Conservation (phyloP, 495 filamentous ascomycete genomes). For the Lentithecium fluviatile region DNA sequence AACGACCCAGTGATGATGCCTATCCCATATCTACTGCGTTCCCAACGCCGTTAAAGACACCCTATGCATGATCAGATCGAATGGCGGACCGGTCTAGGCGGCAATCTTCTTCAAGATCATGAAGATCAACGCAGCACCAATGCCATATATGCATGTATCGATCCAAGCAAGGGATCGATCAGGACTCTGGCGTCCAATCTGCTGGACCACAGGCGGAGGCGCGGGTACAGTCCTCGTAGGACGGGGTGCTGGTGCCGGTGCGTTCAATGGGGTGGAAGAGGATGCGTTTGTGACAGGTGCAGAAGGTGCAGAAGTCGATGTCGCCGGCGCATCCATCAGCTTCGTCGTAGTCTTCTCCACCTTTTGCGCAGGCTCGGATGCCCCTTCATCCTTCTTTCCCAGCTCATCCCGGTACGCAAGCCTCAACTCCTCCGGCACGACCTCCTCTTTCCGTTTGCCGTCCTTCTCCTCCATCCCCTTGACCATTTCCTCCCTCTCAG, state of each 20-base stretch:
- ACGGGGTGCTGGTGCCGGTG: background rate
- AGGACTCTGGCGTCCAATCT: constrained; percentile 34
- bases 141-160: constrained; percentile 57
- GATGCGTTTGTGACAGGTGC: background rate
- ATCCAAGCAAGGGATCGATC: constrained; percentile 57
- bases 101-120: constrained; percentile 51
- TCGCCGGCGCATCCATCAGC: constrained; percentile 39
- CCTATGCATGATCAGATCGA: background rate
- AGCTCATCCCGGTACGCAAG: constrained; percentile 50
- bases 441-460: constrained; percentile 40
- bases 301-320: background rate
- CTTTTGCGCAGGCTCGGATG: constrained; percentile 34
- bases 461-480: constrained; percentile 40
- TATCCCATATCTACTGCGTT: too few species aligned
- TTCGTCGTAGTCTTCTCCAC: constrained; percentile 54
- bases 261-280: background rate
- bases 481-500: constrained; percentile 44
- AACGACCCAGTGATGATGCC: too few species aligned
- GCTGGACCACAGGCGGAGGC: constrained; percentile 4
- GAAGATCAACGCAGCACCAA: constrained; percentile 53
- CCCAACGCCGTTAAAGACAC: too few species aligned
- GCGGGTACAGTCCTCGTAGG: constrained; percentile 17
- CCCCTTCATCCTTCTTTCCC: too few species aligned
- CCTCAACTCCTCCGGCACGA: constrained; percentile 51
- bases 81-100: too few species aligned